Base-by-base conservation (phyloP, 805 yeast genomes). In the Starmerella etchellsii region DNA sequence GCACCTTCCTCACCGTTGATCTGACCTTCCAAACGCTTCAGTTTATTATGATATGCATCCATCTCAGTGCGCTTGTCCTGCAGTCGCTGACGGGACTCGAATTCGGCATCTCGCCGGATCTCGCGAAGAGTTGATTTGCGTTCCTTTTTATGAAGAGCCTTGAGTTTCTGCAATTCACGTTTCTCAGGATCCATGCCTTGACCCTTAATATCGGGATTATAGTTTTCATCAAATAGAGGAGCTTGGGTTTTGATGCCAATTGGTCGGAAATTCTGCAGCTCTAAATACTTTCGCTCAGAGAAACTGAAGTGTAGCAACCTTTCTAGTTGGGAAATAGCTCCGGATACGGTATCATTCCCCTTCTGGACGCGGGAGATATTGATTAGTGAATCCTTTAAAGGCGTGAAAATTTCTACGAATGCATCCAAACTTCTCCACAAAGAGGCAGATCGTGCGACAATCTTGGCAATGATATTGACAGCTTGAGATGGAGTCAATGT, bases 1-100 rank as follows among this genome's bases (percentile, higher is more conserved):
- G 91, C 82, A 56, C 97, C 97, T 67, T 88, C 96, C 53, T 80
- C 85, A 4, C 95, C 85, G 48, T 81, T 81, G 55, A 91, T 83
- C 41, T 87, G 74, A 53, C 87, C 81, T 58, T 80, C 76, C 57
- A 91, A 78, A 51, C 72, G 73, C 33, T 93, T 81, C 84, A 91
- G 82, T 68, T 83, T 87, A 51, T 76, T 70, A 60, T 91, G 97
- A 60, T 91, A 91, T 9, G 73, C 87, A 31, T 71, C 71, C 54
- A 83, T 77, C 54, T 74, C 74, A 41, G 68, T 65, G 62, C 82
- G 81, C 73, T 83, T 81, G 57, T 76, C 85, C 37, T 69, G 67
- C 54, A 87, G 77, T 58, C 76, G 80, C 63, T 85, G 84, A 56
- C 95, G 73, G 22, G 95, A 87, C 54, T 77, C 79, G 58, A 88